Base-by-base conservation (phyloP, 2,329 filamentous ascomycete species). In the Parastagonospora avenae region DNA sequence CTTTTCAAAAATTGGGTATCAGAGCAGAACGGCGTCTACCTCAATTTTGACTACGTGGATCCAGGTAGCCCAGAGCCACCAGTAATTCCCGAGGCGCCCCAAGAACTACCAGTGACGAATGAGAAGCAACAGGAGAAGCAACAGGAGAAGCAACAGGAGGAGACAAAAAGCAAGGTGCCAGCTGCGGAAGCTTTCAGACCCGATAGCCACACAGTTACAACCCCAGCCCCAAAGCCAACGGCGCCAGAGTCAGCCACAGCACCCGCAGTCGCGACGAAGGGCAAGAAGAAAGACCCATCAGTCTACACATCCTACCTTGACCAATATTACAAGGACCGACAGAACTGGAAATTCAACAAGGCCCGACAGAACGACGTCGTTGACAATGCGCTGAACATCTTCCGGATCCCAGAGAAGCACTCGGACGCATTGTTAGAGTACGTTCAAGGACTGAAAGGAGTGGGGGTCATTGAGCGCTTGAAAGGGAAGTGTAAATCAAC, bases 291-390 rank as follows among this genome's bases (percentile, higher is more conserved):
- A 71, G 80, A 84, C 54, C 75, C 86, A 48, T 80, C 84, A 40
- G 82, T 87, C 11, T 87, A 91, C 50, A 80, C 95, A 12, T 80
- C 84, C 46, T 97, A 97, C 71, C 82, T 97, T 38, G 81, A 81
- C 40, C 85, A 87, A 68, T 96, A 92, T 81, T 81, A 90, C 74
- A 82, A 82, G 48, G 82, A 86, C 54, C 86, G 86, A 50, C 78
- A 82, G 8, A 80, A 80, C 62, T 97, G 93, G 93, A 97, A 96
- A 74, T 97, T 97, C 79, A 96, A 95, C 79, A 97, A 97, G 77
- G 92, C 91, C 63, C 86, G 91, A 68, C 92, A 97, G 74, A 90
- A 87, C 46, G 85, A 90, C 62, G 80, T 97, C 10, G 84, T 97
- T 68, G 93, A 94, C 73, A 86, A 95, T 77, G 77, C 89, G 39